These are phyloP conservation scores for Cutaneotrichosporon mucoides DNA, from an alignment of 1,284 basidiomycete genomes.

Conservation along the genomic window DNA sequence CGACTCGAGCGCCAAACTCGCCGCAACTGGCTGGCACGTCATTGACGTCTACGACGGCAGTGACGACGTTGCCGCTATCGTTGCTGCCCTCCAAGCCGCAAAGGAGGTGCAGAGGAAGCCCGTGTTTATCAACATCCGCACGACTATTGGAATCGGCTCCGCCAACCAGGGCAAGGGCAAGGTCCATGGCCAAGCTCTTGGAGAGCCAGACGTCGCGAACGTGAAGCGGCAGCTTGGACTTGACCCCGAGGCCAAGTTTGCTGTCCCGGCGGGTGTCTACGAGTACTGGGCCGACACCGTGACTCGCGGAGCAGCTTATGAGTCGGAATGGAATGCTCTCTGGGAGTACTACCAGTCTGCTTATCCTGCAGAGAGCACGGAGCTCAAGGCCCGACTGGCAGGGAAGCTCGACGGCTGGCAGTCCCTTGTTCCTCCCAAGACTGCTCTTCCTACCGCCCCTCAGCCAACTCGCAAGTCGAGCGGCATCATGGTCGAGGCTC, in stretches of 20 bases:
- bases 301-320: constrained; percentile 11
- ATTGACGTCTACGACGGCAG: constrained; percentile 26
- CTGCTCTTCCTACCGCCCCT: constrained; percentile 14
- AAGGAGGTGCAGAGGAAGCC: constrained; percentile 21
- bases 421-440: constrained; percentile 17
- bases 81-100: constrained; percentile 39
- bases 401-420: constrained; percentile 19
- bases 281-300: constrained; percentile 20
- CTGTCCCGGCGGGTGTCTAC: constrained; percentile 18
- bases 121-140: constrained; percentile 21
- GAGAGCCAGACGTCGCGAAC: constrained; percentile 25
- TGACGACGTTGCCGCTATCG: constrained; percentile 24
- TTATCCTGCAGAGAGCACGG: constrained; percentile 18
- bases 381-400: constrained; percentile 15
- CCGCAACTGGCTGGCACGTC: constrained; percentile 28
- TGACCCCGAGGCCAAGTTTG: constrained; percentile 20
- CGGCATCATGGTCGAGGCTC: constrained; percentile 23
- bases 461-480: constrained; percentile 26
- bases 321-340: constrained; percentile 21
- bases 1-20: constrained; percentile 28
- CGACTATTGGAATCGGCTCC: constrained; percentile 25
- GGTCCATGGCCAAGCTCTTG: constrained; percentile 24
- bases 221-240: constrained; percentile 24
- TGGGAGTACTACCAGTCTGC: constrained; percentile 16
- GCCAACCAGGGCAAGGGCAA: constrained; percentile 19